phyloP scores from a whole-genome alignment of 1,284 basidiomycete species.

The Moniliophthora roreri region DNA sequence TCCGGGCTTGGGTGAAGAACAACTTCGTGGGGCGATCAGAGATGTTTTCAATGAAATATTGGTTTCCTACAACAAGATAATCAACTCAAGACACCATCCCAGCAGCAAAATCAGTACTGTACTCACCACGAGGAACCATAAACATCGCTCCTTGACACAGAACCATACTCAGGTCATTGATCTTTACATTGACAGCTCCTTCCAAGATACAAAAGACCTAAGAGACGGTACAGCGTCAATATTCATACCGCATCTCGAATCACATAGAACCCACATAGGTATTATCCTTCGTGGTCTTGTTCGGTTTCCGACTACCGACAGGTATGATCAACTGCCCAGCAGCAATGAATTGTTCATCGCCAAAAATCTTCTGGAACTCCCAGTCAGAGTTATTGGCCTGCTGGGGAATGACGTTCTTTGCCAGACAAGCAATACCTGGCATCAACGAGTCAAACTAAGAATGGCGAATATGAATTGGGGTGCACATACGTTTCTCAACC shows the following conservation, averaged over 20 bases:
- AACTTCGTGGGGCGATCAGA: neutral
- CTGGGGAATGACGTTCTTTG: slow-evolving; percentile 59
- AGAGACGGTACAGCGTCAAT: neutral
- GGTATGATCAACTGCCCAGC: slow-evolving; percentile 87
- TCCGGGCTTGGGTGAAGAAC: slow-evolving; percentile 1
- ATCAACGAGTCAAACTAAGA: slow-evolving; percentile 5
- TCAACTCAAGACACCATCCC: slow-evolving; percentile 1
- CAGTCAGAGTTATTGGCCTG: slow-evolving; percentile 67
- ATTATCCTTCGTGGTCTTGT: slow-evolving; percentile 91
- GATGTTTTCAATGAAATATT: slow-evolving; percentile 51
- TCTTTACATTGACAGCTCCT: slow-evolving; percentile 84
- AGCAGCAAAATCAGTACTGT: neutral
- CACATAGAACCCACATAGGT: slow-evolving; percentile 77
- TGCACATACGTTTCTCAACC: slow-evolving; percentile 65
- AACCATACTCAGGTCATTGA: slow-evolving; percentile 74
- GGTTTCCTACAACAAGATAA: slow-evolving; percentile 62
- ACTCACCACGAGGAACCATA: slow-evolving; percentile 72
- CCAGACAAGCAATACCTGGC: slow-evolving; percentile 74
- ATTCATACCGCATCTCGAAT: neutral
- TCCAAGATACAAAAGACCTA: slow-evolving; percentile 88
- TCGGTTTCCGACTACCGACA: slow-evolving; percentile 76
- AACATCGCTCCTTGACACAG: slow-evolving; percentile 87
- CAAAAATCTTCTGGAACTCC: slow-evolving; percentile 92
- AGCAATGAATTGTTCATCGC: slow-evolving; percentile 88
- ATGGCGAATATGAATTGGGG: neutral